These are phyloP conservation scores for Vicia villosa DNA, from an alignment of 306 rosid species.

Conservation along the genomic window DNA sequence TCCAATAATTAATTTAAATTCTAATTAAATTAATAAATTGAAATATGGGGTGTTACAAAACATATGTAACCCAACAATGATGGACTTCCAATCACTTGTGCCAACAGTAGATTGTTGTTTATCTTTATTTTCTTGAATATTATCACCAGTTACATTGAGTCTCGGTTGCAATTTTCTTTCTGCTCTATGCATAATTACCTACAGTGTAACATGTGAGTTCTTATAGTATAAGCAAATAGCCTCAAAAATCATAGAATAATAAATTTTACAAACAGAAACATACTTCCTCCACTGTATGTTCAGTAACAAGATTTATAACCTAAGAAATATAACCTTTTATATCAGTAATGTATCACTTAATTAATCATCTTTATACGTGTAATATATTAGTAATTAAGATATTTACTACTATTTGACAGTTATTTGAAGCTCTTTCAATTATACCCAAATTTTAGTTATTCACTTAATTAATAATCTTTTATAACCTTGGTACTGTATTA, in stretches of 20 bases:
- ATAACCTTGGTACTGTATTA: too few species aligned
- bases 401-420: background rate
- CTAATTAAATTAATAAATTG: too few species aligned
- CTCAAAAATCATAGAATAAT: background rate
- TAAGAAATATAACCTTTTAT: too few species aligned
- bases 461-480: background rate
- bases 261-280: constrained; percentile 34
- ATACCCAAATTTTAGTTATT: background rate
- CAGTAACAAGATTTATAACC: constrained; percentile 74
- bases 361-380: too few species aligned
- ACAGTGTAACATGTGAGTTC: constrained; percentile 35
- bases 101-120: constrained; percentile 55
- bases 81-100: constrained; percentile 71
- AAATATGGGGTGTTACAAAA: too few species aligned
- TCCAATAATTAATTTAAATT: too few species aligned
- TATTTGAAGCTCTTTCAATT: background rate
- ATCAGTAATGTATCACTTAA: too few species aligned
- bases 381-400: too few species aligned
- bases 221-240: constrained; percentile 29
- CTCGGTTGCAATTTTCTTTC: constrained; percentile 84
- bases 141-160: constrained; percentile 74
- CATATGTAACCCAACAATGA: constrained; percentile 72
- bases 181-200: constrained; percentile 94
- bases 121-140: constrained; percentile 48
- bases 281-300: constrained; percentile 84